Evolutionary conservation across 2,329 filamentous ascomycete genomes (phyloP).

Genomic region (Ambrosiella xylebori): DNA sequence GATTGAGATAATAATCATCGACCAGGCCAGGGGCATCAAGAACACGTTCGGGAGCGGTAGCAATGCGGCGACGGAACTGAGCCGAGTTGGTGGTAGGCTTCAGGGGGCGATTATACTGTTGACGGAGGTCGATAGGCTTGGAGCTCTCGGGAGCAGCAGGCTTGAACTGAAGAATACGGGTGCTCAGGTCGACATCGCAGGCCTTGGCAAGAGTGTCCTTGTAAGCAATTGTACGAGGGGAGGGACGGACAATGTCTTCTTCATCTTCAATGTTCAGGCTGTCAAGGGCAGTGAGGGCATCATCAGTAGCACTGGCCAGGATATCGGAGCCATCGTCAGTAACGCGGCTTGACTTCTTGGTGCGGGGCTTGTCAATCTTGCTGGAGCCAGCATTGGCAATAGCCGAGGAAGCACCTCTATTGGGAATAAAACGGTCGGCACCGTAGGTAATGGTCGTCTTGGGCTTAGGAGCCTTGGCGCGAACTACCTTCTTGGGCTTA

Average conservation of each 20-base stretch:
- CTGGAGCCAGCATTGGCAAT: conserved; percentile 65
- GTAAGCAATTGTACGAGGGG: conserved; percentile 77
- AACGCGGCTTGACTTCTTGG: conserved; percentile 54
- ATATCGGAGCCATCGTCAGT: conserved; percentile 42
- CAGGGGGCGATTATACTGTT: conserved; percentile 93
- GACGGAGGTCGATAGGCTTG: conserved; percentile 90
- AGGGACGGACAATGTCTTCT: conserved; percentile 55
- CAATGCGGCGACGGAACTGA: conserved; percentile 79
- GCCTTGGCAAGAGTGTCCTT: conserved; percentile 80
- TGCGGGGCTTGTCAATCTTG: conserved; percentile 63
- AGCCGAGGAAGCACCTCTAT: conserved; percentile 75
- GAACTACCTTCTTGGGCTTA: conserved; percentile 40
- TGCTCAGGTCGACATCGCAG: conserved; percentile 84
- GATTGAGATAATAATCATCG: conserved; percentile 97
- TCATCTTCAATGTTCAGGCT: conserved; percentile 58
- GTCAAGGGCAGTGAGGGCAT: conserved; percentile 64
- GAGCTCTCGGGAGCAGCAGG: conserved; percentile 94
- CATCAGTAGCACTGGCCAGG: conserved; percentile 63
- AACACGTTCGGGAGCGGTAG: conserved; percentile 88
- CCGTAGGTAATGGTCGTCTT: conserved; percentile 71
- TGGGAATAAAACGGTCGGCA: conserved; percentile 90
- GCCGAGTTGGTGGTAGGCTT: conserved; percentile 61
- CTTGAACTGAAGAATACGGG: conserved; percentile 95
- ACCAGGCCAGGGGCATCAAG: conserved; percentile 90
- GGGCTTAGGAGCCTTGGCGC: conserved; percentile 50